Evolutionary conservation across 202 grass and related monocot genomes (phyloP).

Genomic region (Zoysia matrella): DNA sequence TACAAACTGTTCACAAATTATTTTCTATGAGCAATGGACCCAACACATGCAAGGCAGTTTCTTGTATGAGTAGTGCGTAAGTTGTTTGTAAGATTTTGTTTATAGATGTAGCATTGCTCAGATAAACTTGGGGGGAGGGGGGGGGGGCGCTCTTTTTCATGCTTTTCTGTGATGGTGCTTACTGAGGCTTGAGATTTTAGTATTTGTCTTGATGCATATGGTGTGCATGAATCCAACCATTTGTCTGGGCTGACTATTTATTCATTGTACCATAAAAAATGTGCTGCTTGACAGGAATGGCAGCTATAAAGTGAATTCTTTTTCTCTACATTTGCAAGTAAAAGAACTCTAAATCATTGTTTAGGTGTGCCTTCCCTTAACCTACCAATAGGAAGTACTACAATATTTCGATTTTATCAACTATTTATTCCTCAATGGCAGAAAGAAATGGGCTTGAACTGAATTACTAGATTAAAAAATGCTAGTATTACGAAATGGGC

Average conservation of each 20-base stretch:
- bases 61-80: too few relatives aligned
- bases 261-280: constrained; percentile 27
- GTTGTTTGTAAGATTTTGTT: too few relatives aligned
- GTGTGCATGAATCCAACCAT: constrained; percentile 11
- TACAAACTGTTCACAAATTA: too few relatives aligned
- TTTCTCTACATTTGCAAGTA: not conserved
- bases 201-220: constrained; percentile 45
- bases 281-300: not conserved
- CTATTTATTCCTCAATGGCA: not conserved
- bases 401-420: not conserved
- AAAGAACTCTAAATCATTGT: not conserved
- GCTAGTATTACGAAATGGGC: not conserved
- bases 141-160: not conserved
- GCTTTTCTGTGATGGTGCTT: constrained; percentile 12
- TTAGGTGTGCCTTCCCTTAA: not conserved
- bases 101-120: constrained; percentile 12
- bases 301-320: not conserved
- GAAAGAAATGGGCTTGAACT: too few relatives aligned
- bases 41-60: too few relatives aligned
- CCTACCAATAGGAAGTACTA: not conserved
- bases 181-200: constrained; percentile 34
- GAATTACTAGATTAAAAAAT: too few relatives aligned
- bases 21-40: too few relatives aligned
- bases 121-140: constrained; percentile 27
- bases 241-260: constrained; percentile 40